Evolutionary conservation across 139 green algal species (phyloP).

Genomic region (Micractinium conductrix): DNA sequence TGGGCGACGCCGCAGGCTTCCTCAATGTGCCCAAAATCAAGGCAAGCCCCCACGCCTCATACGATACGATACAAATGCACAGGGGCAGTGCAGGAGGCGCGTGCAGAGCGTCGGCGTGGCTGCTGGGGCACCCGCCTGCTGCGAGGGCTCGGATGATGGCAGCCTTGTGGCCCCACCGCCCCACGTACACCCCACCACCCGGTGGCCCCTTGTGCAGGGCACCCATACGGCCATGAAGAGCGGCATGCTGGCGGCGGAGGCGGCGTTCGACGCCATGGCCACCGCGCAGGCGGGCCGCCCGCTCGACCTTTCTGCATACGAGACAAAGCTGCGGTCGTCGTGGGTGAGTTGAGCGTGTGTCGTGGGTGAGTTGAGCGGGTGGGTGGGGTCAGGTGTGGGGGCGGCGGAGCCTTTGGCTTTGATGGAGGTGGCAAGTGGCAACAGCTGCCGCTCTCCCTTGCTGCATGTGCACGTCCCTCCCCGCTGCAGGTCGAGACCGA

Average conservation of each 20-base stretch:
- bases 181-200: neutral
- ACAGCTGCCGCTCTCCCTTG: neutral
- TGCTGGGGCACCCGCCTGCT: no score
- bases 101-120: no score
- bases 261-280: conserved; percentile 54
- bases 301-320: conserved; percentile 67
- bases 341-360: conserved; percentile 64
- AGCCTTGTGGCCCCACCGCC: no score
- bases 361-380: neutral
- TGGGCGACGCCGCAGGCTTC: conserved; percentile 93
- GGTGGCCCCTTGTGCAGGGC: conserved; percentile 53
- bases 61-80: no score
- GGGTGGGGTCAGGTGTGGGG: neutral
- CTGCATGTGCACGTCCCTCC: neutral
- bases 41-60: no score
- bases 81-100: no score
- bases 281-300: conserved; percentile 4
- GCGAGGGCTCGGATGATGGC: no score
- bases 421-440: neutral
- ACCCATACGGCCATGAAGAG: conserved; percentile 95
- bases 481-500: conserved; percentile 49
- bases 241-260: conserved; percentile 89
- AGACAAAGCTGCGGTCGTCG: conserved; percentile 54
- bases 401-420: neutral
- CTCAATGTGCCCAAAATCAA: conserved; percentile 97